Percentiles rank a stretch among this genome's conserved stretches.
phyloP scores from a whole-genome alignment of 2,329 filamentous ascomycete species.

The Catunica adiposa region DNA sequence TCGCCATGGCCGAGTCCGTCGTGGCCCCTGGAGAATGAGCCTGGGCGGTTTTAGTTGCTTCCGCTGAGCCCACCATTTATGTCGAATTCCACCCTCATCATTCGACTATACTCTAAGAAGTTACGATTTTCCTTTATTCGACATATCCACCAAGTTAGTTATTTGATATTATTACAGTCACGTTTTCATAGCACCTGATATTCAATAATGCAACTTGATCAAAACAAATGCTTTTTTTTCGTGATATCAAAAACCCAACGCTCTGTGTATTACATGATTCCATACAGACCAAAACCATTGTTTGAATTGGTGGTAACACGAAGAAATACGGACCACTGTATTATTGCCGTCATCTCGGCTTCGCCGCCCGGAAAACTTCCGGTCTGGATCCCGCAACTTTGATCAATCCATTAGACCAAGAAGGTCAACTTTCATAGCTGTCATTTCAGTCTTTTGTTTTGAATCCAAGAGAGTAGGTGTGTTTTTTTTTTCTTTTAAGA shows the following conservation, averaged over 20 bases:
- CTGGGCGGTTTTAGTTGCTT: constrained; percentile 37
- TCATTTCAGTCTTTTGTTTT: not conserved
- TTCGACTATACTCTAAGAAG: too few relatives aligned
- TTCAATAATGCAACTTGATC: not conserved
- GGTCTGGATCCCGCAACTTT: not conserved
- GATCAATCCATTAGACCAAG: not conserved
- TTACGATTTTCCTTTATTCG: too few relatives aligned
- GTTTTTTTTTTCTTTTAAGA: constrained; percentile 13
- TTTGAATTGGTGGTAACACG: not conserved
- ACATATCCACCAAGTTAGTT: too few relatives aligned
- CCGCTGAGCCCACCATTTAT: too few relatives aligned
- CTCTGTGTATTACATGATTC: not conserved
- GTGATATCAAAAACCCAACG: not conserved
- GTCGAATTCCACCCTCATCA: too few relatives aligned
- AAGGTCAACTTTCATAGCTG: not conserved
- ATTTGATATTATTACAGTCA: too few relatives aligned
- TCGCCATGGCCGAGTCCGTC: constrained; percentile 27
- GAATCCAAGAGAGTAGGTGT: constrained; percentile 5
- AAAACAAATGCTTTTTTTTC: not conserved
- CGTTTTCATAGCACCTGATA: too few relatives aligned
- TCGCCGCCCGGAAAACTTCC: not conserved
- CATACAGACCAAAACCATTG: not conserved
- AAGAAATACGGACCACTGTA: not conserved
- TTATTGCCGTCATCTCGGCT: not conserved
- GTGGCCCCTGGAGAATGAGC: constrained; percentile 35